phyloP scores from a whole-genome alignment of 495 filamentous ascomycete species.

The Alectoria sarmentosa region DNA sequence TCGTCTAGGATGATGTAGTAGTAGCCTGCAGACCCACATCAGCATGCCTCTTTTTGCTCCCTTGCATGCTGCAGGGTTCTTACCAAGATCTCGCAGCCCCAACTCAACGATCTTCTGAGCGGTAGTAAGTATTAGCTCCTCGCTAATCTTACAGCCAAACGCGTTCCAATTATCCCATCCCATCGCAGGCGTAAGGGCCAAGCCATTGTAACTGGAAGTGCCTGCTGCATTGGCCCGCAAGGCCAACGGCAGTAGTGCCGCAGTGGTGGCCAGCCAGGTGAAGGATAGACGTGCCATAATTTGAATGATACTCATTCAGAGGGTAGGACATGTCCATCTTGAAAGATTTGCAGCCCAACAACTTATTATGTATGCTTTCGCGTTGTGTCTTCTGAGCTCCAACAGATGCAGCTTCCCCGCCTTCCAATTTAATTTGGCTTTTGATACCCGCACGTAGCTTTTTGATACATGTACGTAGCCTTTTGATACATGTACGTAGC shows the following conservation, averaged over 20 bases:
- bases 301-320: neutral
- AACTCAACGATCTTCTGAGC: constrained; percentile 42
- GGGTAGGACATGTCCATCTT: neutral
- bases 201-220: constrained; percentile 34
- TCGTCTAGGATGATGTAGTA: constrained; percentile 52
- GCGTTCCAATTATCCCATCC: constrained; percentile 50
- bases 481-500: too few species aligned
- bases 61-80: neutral
- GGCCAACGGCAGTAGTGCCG: constrained; percentile 1
- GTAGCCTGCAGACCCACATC: constrained; percentile 36
- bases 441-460: too few species aligned
- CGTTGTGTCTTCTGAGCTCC: too few species aligned
- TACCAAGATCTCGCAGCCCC: constrained; percentile 41
- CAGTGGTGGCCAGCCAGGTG: neutral
- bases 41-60: neutral
- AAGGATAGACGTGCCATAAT: constrained; percentile 3
- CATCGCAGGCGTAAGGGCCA: constrained; percentile 38
- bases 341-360: neutral
- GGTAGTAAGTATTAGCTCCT: constrained; percentile 41
- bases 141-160: constrained; percentile 45
- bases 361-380: neutral
- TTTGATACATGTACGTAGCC: too few species aligned
- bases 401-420: too few species aligned
- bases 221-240: neutral
- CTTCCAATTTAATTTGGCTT: too few species aligned